Percentiles rank a stretch among this genome's conserved stretches.
phyloP scores from a whole-genome alignment of 371 early-diverging fungal species.

The Lichtheimia corymbifera region DNA sequence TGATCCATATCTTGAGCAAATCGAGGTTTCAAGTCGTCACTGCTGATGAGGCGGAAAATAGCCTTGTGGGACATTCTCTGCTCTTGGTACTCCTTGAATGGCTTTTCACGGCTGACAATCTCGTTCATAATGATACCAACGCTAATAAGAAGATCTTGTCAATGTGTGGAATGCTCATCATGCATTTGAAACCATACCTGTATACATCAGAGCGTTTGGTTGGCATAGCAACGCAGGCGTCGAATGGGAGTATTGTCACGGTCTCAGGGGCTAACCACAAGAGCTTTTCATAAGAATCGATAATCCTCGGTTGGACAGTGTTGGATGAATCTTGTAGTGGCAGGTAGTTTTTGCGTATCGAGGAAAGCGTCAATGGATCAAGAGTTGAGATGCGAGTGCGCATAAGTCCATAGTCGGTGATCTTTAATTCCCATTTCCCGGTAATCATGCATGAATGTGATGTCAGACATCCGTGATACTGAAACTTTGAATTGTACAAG shows the following conservation, averaged over 20 bases:
- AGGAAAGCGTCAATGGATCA: slow-evolving; percentile 16
- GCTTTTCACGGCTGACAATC: slow-evolving; percentile 44
- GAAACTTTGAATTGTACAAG: slow-evolving; percentile 51
- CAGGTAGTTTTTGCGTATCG: slow-evolving; percentile 13
- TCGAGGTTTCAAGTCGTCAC: slow-evolving; percentile 29
- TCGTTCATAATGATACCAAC: slow-evolving; percentile 54
- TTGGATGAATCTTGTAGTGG: slow-evolving; percentile 1
- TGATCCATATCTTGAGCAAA: slow-evolving; percentile 23
- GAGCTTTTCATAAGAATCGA: slow-evolving; percentile 15
- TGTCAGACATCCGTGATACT: slow-evolving; percentile 45
- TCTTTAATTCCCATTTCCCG: slow-evolving; percentile 54
- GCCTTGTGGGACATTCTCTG: slow-evolving; percentile 16
- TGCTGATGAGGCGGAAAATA: slow-evolving; percentile 27
- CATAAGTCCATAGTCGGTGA: slow-evolving; percentile 49
- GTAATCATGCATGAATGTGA: slow-evolving; percentile 50
- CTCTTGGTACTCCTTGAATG: slow-evolving; percentile 26
- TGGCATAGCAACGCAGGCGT: slow-evolving; percentile 32
- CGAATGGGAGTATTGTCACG: slow-evolving; percentile 20
- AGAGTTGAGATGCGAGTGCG: slow-evolving; percentile 27
- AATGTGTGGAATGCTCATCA: not conserved
- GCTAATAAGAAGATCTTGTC: slow-evolving; percentile 20
- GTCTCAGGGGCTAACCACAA: slow-evolving; percentile 55
- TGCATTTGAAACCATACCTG: slow-evolving; percentile 18
- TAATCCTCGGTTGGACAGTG: not conserved
- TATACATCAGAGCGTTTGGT: slow-evolving; percentile 41